A percentile compares a stretch with the other conserved stretches of the same genome.
These are phyloP conservation scores for Fraxinus excelsior DNA, from an alignment of 257 asterid species.

Conservation along the genomic window DNA sequence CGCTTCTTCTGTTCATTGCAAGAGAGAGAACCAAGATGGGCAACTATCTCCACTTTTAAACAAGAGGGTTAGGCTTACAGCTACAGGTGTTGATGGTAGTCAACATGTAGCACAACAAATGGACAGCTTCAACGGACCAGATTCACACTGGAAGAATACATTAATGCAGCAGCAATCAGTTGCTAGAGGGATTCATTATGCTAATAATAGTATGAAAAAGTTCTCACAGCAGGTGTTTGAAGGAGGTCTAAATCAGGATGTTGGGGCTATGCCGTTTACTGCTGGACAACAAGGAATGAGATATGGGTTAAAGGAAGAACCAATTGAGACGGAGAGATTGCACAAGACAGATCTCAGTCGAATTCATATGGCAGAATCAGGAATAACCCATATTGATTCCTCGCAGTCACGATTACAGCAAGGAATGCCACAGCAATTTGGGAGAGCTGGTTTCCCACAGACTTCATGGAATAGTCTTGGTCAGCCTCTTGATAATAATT, in stretches of 20 bases:
- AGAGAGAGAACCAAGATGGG: conserved; percentile 76
- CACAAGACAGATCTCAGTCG: conserved; percentile 60
- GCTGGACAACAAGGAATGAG: conserved; percentile 76
- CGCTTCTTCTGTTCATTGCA: conserved; percentile 60
- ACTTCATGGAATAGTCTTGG: conserved; percentile 69
- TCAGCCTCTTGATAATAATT: conserved; percentile 69
- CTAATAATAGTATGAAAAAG: conserved; percentile 66
- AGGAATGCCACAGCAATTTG: conserved; percentile 67
- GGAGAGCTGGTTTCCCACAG: conserved; percentile 68
- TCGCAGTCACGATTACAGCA: conserved; percentile 65
- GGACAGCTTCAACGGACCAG: conserved; percentile 68
- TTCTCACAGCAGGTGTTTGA: conserved; percentile 67
- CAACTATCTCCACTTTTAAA: conserved; percentile 60
- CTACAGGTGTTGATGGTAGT: conserved; percentile 51
- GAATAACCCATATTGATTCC: conserved; percentile 49
- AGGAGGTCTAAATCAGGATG: conserved; percentile 72
- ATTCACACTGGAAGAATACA: conserved; percentile 79
- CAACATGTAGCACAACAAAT: conserved; percentile 59
- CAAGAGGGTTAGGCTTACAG: conserved; percentile 67
- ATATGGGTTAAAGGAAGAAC: conserved; percentile 88
- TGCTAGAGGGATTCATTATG: conserved; percentile 61
- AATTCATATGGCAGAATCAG: conserved; percentile 58
- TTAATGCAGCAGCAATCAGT: conserved; percentile 63
- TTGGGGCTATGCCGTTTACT: conserved; percentile 53
- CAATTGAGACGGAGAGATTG: conserved; percentile 68